Percentiles rank a stretch among this genome's conserved stretches.
phyloP scores from a whole-genome alignment of 2,329 filamentous ascomycete genomes.

The Hypomyces rosellus region DNA sequence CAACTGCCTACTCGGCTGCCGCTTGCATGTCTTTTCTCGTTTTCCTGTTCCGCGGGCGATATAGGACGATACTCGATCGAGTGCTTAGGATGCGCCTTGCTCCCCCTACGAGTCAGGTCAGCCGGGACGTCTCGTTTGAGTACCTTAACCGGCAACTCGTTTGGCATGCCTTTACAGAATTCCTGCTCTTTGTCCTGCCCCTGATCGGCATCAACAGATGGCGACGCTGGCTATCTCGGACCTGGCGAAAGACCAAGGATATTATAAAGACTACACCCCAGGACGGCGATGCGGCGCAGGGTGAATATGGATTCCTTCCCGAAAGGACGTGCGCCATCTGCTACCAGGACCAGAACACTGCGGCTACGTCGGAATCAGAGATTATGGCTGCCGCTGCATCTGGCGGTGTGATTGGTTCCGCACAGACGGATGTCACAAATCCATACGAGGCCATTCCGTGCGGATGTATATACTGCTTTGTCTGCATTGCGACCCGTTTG shows the following conservation, averaged over 20 bases:
- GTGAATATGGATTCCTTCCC: conserved; percentile 78
- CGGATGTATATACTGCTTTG: conserved; percentile 91
- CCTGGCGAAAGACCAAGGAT: conserved; percentile 75
- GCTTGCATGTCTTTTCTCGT: conserved; percentile 82
- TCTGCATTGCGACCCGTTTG: conserved; percentile 83
- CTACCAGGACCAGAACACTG: conserved; percentile 84
- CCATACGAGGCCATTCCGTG: conserved; percentile 89
- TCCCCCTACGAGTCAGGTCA: conserved; percentile 77
- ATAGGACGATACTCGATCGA: conserved; percentile 84
- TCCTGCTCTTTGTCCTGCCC: conserved; percentile 92
- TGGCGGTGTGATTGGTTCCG: conserved; percentile 77
- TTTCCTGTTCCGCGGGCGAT: conserved; percentile 85
- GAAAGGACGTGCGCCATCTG: conserved; percentile 95
- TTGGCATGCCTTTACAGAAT: conserved; percentile 99
- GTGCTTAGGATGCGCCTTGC: conserved; percentile 77
- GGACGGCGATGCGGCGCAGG: conserved; percentile 49
- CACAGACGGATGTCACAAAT: conserved; percentile 90
- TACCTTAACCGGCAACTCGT: conserved; percentile 96
- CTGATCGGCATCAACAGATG: conserved; percentile 92
- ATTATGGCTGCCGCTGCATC: conserved; percentile 63
- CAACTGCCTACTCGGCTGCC: conserved; percentile 71
- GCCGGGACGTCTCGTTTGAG: conserved; percentile 90
- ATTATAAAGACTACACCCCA: conserved; percentile 46
- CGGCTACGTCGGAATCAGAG: conserved; percentile 65
- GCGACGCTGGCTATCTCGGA: conserved; percentile 79